These are phyloP conservation scores for Bondarzewia mesenterica DNA, from an alignment of 1,284 basidiomycete genomes.

Conservation along the genomic window DNA sequence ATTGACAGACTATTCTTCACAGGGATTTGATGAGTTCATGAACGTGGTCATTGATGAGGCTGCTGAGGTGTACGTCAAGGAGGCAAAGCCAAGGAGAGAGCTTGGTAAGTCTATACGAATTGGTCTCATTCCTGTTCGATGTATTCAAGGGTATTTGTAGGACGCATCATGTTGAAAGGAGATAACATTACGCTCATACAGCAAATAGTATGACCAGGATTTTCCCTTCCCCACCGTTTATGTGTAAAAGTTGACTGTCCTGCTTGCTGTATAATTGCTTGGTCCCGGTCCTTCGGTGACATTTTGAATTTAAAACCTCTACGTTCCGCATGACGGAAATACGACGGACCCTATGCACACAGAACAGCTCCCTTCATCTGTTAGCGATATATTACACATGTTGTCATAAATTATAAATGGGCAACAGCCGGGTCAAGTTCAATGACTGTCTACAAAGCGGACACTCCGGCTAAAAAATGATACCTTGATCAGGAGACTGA, in stretches of 20 bases:
- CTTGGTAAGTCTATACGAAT: slow-evolving; percentile 44
- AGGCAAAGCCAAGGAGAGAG: slow-evolving; percentile 75
- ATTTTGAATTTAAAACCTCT: too few species aligned
- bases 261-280: slow-evolving; percentile 5
- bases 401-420: slow-evolving; percentile 82
- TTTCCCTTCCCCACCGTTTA: neutral
- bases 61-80: slow-evolving; percentile 86
- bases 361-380: too few species aligned
- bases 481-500: neutral
- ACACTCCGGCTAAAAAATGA: slow-evolving; percentile 61
- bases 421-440: slow-evolving; percentile 64
- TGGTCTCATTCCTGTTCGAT: neutral
- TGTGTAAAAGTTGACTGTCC: slow-evolving; percentile 4
- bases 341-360: too few species aligned
- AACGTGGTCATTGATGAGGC: slow-evolving; percentile 97
- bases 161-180: slow-evolving; percentile 89
- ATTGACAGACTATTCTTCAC: slow-evolving; percentile 14
- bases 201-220: slow-evolving; percentile 42
- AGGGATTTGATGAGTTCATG: slow-evolving; percentile 99
- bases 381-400: neutral
- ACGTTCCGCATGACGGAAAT: too few species aligned
- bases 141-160: slow-evolving; percentile 32
- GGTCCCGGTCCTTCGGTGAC: slow-evolving; percentile 12
- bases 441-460: slow-evolving; percentile 81
- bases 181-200: slow-evolving; percentile 96